phyloP scores from a whole-genome alignment of 495 filamentous ascomycete species.

The Podospora pseudocomata region DNA sequence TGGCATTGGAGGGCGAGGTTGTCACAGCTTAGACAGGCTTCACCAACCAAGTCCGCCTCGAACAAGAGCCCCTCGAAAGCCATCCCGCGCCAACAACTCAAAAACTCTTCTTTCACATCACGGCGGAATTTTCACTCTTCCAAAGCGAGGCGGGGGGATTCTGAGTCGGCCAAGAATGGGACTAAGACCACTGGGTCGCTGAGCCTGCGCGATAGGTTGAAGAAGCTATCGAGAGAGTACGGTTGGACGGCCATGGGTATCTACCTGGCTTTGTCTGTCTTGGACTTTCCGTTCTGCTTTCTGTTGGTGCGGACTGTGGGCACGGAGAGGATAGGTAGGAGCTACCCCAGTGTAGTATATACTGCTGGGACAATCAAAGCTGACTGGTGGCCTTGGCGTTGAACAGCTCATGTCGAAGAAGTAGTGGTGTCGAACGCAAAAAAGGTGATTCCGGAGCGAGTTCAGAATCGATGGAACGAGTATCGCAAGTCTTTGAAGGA shows the following conservation, averaged over 20 bases:
- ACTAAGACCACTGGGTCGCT: constrained; percentile 35
- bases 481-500: constrained; percentile 38
- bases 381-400: neutral
- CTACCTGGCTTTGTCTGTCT: constrained; percentile 73
- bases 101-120: constrained; percentile 12
- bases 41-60: neutral
- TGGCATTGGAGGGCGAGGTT: constrained; percentile 17
- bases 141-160: constrained; percentile 17
- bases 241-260: constrained; percentile 92
- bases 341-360: neutral
- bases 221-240: constrained; percentile 86
- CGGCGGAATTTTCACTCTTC: constrained; percentile 30
- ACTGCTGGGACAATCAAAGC: neutral
- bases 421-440: constrained; percentile 45
- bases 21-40: constrained; percentile 22
- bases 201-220: constrained; percentile 65
- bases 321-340: constrained; percentile 72
- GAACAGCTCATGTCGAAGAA: constrained; percentile 48
- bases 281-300: constrained; percentile 97
- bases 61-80: constrained; percentile 9
- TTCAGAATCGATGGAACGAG: constrained; percentile 43
- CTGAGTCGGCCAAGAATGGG: neutral
- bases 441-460: constrained; percentile 49
- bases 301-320: constrained; percentile 77
- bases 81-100: constrained; percentile 7